phyloP scores from a whole-genome alignment of 148 eudicot genomes.

The Chenopodium suecicum region DNA sequence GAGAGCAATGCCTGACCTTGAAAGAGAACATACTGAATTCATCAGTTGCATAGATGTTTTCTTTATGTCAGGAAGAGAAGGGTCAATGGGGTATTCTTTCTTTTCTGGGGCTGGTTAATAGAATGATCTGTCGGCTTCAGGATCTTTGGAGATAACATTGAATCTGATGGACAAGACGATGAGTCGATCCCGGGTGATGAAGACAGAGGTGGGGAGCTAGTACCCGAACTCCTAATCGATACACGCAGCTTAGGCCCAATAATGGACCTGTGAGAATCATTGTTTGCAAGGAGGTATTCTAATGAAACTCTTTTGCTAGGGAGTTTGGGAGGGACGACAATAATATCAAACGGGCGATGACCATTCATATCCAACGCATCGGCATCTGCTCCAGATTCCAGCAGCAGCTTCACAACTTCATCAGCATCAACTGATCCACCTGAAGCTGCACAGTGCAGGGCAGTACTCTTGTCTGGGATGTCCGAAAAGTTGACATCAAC shows the following conservation, averaged over 20 bases:
- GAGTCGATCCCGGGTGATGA: constrained; percentile 57
- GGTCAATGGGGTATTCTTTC: constrained; percentile 80
- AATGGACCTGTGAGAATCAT: constrained; percentile 36
- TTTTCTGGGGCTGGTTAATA: constrained; percentile 46
- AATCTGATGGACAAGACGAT: constrained; percentile 51
- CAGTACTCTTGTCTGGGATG: constrained; percentile 61
- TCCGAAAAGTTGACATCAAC: constrained; percentile 56
- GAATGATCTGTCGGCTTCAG: constrained; percentile 38
- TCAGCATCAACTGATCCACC: constrained; percentile 61
- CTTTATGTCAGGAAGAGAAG: constrained; percentile 79
- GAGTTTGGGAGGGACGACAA: constrained; percentile 61
- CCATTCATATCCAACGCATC: constrained; percentile 50
- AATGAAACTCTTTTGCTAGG: constrained; percentile 43
- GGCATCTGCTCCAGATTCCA: constrained; percentile 60
- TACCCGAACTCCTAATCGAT: constrained; percentile 40
- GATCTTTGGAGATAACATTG: constrained; percentile 44
- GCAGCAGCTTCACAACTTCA: constrained; percentile 60
- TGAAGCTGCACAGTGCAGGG: constrained; percentile 80
- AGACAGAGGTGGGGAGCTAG: constrained; percentile 63
- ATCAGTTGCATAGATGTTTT: constrained; percentile 70
- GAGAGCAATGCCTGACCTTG: constrained; percentile 75
- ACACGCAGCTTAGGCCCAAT: constrained; percentile 40
- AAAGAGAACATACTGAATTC: constrained; percentile 88
- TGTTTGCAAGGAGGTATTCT: constrained; percentile 49
- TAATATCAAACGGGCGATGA: constrained; percentile 61